These are phyloP conservation scores for Hypsizygus marmoreus DNA, from an alignment of 768 basidiomycete species.

Conservation along the genomic window DNA sequence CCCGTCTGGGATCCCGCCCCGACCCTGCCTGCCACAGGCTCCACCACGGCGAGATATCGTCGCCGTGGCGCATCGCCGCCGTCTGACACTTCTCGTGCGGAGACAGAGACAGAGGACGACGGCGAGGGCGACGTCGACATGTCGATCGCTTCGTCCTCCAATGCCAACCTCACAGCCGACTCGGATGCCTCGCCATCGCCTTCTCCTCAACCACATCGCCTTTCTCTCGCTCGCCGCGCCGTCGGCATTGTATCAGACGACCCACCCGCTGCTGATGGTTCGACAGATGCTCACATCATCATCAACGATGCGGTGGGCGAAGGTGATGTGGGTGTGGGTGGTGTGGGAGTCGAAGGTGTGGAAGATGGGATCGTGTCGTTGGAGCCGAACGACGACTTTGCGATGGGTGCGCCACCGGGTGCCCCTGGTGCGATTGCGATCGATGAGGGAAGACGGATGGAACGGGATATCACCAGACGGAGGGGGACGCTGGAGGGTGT, in stretches of 20 bases:
- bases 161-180: slow-evolving; percentile 24
- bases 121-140: slow-evolving; percentile 69
- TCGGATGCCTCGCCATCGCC: slow-evolving; percentile 24
- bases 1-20: slow-evolving; percentile 55
- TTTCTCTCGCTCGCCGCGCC: slow-evolving; percentile 24
- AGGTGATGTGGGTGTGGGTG: slow-evolving; percentile 23
- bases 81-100: slow-evolving; percentile 48
- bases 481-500: slow-evolving; percentile 24
- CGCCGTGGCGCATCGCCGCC: slow-evolving; percentile 8
- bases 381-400: slow-evolving; percentile 85
- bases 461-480: slow-evolving; percentile 25
- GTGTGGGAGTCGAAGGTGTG: slow-evolving; percentile 52
- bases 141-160: too few relatives aligned
- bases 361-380: slow-evolving; percentile 78
- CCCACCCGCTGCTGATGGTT: slow-evolving; percentile 25
- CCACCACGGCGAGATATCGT: not conserved
- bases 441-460: slow-evolving; percentile 25
- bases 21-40: not conserved
- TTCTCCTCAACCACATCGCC: slow-evolving; percentile 20
- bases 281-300: slow-evolving; percentile 43
- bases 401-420: slow-evolving; percentile 88
- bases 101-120: slow-evolving; percentile 82
- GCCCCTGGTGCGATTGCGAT: slow-evolving; percentile 75
- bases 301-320: slow-evolving; percentile 36
- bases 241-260: slow-evolving; percentile 46